Conservation (phyloP, 2,329 filamentous ascomycete genomes). For the Scedosporium boydii region DNA sequence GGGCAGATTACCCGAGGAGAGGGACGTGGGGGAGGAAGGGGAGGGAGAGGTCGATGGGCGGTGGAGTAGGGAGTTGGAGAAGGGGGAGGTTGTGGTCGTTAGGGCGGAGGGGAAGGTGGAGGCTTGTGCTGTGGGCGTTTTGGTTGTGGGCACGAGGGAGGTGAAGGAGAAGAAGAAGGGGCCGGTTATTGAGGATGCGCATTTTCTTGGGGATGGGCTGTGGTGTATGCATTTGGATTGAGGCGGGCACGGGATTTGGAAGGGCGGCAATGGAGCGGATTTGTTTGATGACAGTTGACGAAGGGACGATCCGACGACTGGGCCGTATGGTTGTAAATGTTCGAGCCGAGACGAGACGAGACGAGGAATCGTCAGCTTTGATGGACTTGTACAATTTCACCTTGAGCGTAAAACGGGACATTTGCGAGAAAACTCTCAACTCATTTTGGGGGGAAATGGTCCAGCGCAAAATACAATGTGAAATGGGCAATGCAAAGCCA, state of each 20-base stretch:
- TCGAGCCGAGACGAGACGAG: no score
- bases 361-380: no score
- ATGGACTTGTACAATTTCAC: no score
- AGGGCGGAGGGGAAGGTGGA: slow-evolving; percentile 89
- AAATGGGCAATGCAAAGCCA: no score
- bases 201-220: slow-evolving; percentile 88
- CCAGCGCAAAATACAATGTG: no score
- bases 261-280: not conserved
- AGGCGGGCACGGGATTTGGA: not conserved
- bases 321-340: no score
- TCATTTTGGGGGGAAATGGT: no score
- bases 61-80: slow-evolving; percentile 60
- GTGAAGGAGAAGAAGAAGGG: slow-evolving; percentile 94
- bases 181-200: slow-evolving; percentile 83
- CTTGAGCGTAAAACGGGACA: no score
- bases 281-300: not conserved
- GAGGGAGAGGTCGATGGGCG: slow-evolving; percentile 38
- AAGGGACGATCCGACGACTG: no score
- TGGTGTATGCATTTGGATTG: slow-evolving; percentile 62
- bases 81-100: slow-evolving; percentile 79
- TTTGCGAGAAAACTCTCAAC: no score
- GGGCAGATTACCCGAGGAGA: slow-evolving; percentile 58
- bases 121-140: slow-evolving; percentile 75
- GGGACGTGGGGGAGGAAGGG: slow-evolving; percentile 22
- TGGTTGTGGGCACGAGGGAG: slow-evolving; percentile 80